A percentile compares a stretch with the other conserved stretches of the same genome.
These are phyloP conservation scores for Aspergillus clavatus DNA, from an alignment of 2,329 filamentous ascomycete genomes.

Conservation along the genomic window DNA sequence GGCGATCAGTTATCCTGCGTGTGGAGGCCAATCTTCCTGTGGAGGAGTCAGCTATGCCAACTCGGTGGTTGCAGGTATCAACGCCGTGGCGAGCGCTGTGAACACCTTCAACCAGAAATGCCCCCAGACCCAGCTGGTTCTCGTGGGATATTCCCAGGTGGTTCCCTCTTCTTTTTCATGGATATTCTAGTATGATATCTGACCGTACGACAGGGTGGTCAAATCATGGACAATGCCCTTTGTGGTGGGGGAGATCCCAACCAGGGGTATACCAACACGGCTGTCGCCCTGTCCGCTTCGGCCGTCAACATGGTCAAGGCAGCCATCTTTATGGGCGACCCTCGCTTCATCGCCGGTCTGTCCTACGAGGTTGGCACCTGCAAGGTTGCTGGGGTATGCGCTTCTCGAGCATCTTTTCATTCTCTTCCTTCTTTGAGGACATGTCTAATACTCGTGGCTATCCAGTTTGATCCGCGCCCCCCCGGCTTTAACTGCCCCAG, in stretches of 20 bases:
- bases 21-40: slow-evolving; percentile 56
- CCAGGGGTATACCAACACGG: slow-evolving; percentile 44
- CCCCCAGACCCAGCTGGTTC: slow-evolving; percentile 53
- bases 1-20: slow-evolving; percentile 57
- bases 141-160: slow-evolving; percentile 61
- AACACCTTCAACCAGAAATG: slow-evolving; percentile 55
- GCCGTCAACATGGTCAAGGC: slow-evolving; percentile 57
- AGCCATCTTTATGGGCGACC: slow-evolving; percentile 62
- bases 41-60: slow-evolving; percentile 57
- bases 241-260: slow-evolving; percentile 54
- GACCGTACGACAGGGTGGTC: slow-evolving; percentile 45
- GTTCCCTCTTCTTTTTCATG: slow-evolving; percentile 7
- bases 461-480: slow-evolving; percentile 57
- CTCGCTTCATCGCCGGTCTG: slow-evolving; percentile 52
- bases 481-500: slow-evolving; percentile 55
- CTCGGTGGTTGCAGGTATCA: slow-evolving; percentile 55
- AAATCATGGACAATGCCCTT: slow-evolving; percentile 60
- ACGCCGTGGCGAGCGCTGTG: slow-evolving; percentile 56
- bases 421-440: neutral
- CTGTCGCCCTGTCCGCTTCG: slow-evolving; percentile 40
- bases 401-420: neutral
- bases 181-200: slow-evolving; percentile 2
- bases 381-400: slow-evolving; percentile 54
- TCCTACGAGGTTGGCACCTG: slow-evolving; percentile 60
- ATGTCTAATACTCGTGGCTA: neutral